These are phyloP conservation scores for Ziziphus jujuba DNA, from an alignment of 306 rosid genomes.

Conservation along the genomic window DNA sequence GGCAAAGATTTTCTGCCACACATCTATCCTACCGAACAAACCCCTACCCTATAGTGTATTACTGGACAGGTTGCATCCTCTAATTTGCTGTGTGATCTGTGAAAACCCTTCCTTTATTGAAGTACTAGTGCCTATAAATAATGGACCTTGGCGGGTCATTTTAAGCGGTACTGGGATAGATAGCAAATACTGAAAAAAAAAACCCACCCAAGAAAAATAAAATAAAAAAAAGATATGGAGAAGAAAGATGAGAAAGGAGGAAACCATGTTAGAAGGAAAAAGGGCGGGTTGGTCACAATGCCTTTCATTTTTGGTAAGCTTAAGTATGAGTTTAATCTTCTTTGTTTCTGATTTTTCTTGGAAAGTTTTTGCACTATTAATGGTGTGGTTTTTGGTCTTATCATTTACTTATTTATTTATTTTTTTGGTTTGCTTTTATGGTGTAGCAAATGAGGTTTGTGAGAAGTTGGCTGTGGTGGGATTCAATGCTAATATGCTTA, in stretches of 20 bases:
- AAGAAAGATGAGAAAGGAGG: slow-evolving; percentile 44
- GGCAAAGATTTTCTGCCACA: too few species aligned
- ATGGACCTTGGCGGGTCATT: slow-evolving; percentile 14
- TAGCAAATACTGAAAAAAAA: neutral
- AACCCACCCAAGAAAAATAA: too few species aligned
- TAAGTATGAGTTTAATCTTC: neutral
- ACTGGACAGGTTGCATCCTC: neutral
- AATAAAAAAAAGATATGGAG: neutral
- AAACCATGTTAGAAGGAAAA: slow-evolving; percentile 39
- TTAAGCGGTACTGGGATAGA: slow-evolving; percentile 4
- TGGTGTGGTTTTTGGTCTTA: neutral
- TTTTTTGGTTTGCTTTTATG: neutral
- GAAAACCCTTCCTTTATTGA: too few species aligned
- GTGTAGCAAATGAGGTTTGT: slow-evolving; percentile 68
- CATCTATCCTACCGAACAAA: too few species aligned
- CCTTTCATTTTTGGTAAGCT: slow-evolving; percentile 89
- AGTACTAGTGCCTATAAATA: slow-evolving; percentile 40
- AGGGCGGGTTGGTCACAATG: slow-evolving; percentile 87
- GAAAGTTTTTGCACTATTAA: neutral
- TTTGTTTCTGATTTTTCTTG: too few species aligned
- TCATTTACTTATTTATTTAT: neutral
- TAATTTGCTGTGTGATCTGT: neutral
- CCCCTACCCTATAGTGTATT: neutral
- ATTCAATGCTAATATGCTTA: slow-evolving; percentile 73
- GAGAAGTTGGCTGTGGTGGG: slow-evolving; percentile 99